Conservation (phyloP, 2,329 filamentous ascomycete genomes). For the Sporothrix humicola region DNA sequence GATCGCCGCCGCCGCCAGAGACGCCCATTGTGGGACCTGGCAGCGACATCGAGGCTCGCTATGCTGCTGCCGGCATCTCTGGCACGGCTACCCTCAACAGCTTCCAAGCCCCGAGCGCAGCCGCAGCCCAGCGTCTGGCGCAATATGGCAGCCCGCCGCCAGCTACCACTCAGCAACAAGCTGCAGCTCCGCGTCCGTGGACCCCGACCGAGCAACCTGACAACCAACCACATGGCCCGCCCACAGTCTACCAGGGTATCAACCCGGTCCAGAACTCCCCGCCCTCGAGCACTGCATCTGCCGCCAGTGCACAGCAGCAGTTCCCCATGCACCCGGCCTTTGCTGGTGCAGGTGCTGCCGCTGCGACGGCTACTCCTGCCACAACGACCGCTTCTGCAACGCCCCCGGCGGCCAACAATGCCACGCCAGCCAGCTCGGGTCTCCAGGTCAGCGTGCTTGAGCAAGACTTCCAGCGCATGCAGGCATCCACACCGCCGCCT, state of each 20-base stretch:
- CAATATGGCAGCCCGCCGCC: slow-evolving; percentile 69
- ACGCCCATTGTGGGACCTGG: slow-evolving; percentile 81
- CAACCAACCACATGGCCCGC: slow-evolving; percentile 84
- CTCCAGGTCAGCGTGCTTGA: slow-evolving; percentile 75
- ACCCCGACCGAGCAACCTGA: slow-evolving; percentile 92
- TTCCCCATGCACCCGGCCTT: slow-evolving; percentile 33
- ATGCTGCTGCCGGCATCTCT: slow-evolving; percentile 88
- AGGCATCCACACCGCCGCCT: slow-evolving; percentile 85
- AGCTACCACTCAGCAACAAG: slow-evolving; percentile 46
- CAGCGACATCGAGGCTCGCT: slow-evolving; percentile 87
- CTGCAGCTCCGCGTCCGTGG: slow-evolving; percentile 69
- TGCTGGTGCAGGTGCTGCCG: slow-evolving; percentile 2
- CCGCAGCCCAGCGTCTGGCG: slow-evolving; percentile 78
- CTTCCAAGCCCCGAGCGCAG: slow-evolving; percentile 72
- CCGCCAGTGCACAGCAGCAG: background rate
- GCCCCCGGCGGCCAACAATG: slow-evolving; percentile 45
- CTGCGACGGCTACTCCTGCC: slow-evolving; percentile 9
- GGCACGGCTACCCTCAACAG: slow-evolving; percentile 82
- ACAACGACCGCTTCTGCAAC: slow-evolving; percentile 36
- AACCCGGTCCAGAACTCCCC: slow-evolving; percentile 69
- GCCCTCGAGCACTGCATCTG: slow-evolving; percentile 58
- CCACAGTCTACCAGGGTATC: slow-evolving; percentile 87
- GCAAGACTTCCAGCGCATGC: slow-evolving; percentile 83
- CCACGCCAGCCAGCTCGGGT: slow-evolving; percentile 48
- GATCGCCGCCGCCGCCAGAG: slow-evolving; percentile 92